phyloP scores from a whole-genome alignment of 352 stramenopile genomes.

The Globisporangium lucens region DNA sequence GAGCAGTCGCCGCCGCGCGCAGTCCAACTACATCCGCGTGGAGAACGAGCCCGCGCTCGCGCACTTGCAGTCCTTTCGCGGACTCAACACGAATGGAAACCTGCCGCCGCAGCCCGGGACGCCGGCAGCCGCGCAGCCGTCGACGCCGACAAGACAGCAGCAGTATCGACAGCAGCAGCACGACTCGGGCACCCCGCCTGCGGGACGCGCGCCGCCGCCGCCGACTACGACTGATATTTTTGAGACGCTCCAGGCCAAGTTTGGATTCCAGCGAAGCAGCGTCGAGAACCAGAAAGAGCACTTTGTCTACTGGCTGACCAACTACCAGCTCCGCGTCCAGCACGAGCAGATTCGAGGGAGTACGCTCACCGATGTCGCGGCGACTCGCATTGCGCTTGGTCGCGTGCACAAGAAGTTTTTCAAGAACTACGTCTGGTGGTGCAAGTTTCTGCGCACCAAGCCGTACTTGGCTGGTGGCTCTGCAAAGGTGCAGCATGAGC shows the following conservation, averaged over 20 bases:
- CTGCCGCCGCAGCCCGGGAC: background rate
- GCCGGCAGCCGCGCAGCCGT: background rate
- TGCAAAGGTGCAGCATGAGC: constrained; percentile 8
- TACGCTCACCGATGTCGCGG: constrained; percentile 34
- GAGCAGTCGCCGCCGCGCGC: constrained; percentile 27
- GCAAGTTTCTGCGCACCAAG: constrained; percentile 86
- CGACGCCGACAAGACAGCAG: background rate
- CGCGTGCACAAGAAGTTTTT: constrained; percentile 84
- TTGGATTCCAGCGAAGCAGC: constrained; percentile 75
- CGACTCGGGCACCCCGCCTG: constrained; percentile 5
- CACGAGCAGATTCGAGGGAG: constrained; percentile 31
- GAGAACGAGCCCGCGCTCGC: constrained; percentile 51
- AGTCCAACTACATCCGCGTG: constrained; percentile 80
- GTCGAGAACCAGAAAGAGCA: constrained; percentile 87
- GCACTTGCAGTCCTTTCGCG: constrained; percentile 66
- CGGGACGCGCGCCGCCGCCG: constrained; percentile 12
- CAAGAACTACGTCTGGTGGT: constrained; percentile 94
- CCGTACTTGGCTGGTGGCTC: constrained; percentile 27
- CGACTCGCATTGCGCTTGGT: constrained; percentile 48
- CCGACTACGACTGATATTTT: constrained; percentile 48
- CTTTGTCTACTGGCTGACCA: constrained; percentile 80
- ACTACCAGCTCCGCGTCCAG: constrained; percentile 74
- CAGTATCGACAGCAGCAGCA: constrained; percentile 10
- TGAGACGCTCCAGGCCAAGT: constrained; percentile 73
- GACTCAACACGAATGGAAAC: background rate